These are phyloP conservation scores for Lentinula detonsa DNA, from an alignment of 768 basidiomycete genomes.

Conservation along the genomic window DNA sequence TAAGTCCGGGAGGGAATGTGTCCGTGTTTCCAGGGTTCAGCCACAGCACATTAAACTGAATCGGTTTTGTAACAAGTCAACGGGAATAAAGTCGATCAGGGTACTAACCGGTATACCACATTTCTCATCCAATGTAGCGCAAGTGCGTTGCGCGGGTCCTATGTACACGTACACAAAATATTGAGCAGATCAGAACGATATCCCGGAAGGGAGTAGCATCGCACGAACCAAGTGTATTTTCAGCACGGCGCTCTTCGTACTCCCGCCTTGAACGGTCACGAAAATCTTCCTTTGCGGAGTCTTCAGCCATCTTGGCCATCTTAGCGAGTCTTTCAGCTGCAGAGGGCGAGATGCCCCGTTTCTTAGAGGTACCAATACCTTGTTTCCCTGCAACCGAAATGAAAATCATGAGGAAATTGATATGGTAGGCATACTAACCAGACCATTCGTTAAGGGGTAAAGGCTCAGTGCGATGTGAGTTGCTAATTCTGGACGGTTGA, in stretches of 20 bases:
- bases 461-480: conserved; percentile 42
- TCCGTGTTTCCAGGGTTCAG: conserved; percentile 61
- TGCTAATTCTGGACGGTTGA: background rate
- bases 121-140: conserved; percentile 68
- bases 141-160: conserved; percentile 69
- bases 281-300: conserved; percentile 49
- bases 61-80: background rate
- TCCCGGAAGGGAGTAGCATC: background rate
- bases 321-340: conserved; percentile 62
- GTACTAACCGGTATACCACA: conserved; percentile 55
- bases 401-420: conserved; percentile 2
- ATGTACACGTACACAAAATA: conserved; percentile 1
- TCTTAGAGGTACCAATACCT: conserved; percentile 63
- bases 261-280: conserved; percentile 67
- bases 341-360: conserved; percentile 63
- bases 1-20: conserved; percentile 60
- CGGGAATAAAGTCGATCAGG: background rate
- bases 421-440: conserved; percentile 39
- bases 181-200: background rate
- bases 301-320: conserved; percentile 61
- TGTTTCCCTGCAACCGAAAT: conserved; percentile 51
- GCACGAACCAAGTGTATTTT: conserved; percentile 51
- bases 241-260: conserved; percentile 72
- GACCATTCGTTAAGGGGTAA: conserved; percentile 77
- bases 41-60: conserved; percentile 79